phyloP scores from a whole-genome alignment of 2,329 filamentous ascomycete species.

The Diaporthe capsici region DNA sequence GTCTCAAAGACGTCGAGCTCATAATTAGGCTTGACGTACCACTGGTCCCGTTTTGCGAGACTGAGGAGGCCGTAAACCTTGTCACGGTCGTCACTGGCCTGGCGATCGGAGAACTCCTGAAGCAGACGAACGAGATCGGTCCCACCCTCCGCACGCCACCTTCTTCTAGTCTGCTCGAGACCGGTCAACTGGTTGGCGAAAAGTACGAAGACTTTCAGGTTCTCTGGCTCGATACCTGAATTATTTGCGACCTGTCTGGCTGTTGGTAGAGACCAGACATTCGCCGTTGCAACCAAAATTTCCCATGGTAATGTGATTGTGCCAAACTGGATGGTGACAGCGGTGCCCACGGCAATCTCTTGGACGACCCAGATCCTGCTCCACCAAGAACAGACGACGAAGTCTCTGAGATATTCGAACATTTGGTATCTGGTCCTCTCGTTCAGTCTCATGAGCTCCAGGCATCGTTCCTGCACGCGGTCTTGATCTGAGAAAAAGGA shows the following conservation, averaged over 20 bases:
- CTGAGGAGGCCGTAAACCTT: conserved; percentile 35
- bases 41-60: conserved; percentile 1
- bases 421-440: background rate
- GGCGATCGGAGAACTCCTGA: conserved; percentile 26
- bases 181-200: conserved; percentile 9
- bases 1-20: background rate
- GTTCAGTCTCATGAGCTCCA: background rate
- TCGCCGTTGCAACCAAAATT: background rate
- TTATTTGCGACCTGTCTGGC: background rate
- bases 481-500: conserved; percentile 1
- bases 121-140: conserved; percentile 11
- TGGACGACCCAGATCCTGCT: conserved; percentile 37
- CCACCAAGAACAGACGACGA: conserved; percentile 30
- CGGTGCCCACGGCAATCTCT: background rate
- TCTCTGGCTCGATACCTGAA: conserved; percentile 18
- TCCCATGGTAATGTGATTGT: background rate
- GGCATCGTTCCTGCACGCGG: background rate
- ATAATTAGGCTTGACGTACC: background rate
- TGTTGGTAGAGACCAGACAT: background rate
- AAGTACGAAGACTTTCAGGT: background rate
- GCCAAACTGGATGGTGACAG: conserved; percentile 19
- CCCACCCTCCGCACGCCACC: conserved; percentile 15
- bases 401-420: conserved; percentile 22
- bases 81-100: conserved; percentile 36
- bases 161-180: background rate